Base-by-base conservation (phyloP, 2,329 filamentous ascomycete species). In the Verticillium nubilum region DNA sequence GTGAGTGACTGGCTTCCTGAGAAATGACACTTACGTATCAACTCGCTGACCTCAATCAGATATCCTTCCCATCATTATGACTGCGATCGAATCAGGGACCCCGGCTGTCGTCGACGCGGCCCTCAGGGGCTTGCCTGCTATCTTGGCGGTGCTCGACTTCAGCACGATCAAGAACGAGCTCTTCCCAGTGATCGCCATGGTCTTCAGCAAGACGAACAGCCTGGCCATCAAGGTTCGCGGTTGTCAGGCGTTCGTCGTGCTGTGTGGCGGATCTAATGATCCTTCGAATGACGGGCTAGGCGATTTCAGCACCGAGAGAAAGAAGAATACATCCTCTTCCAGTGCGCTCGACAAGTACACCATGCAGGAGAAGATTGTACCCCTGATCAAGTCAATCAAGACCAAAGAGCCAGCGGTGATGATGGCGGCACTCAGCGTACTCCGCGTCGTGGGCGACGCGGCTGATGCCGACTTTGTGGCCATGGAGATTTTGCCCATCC, bases 331-430 rank as follows among this genome's bases (percentile, higher is more conserved):
- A 2, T 84, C 83, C 3, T 89, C 85, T 1, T 89, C 89, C 0
- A 92, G 87, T 2, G 93, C 94, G 3, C 79, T 99, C 28, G 95
- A 99, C 77, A 98, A 98, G 73, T 98, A 95, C 70, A 98, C 95
- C 0, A 94, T 99, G 77, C 95, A 99, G 72, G 95, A 99, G 71
- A 98, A 97, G 77, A 90, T 99, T 33, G 85, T 98, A 0, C 95
- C 95, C 0, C 77, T 98, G 4, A 81, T 99, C 62, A 92, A 91
- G 69, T 92, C 82, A 2, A 98, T 99, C 77, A 98, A 97, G 75
- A 99, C 95, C 0, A 98, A 97, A 71, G 95, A 99, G 72, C 95
- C 95, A 0, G 93, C 92, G 7, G 95, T 99, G 10, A 98, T 98
- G 91, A 90, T 98, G 80, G 93, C 94, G 5, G 89, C 92, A 0